Conservation (phyloP, 352 stramenopile species). For the Phytopythium chamaehyphon region DNA sequence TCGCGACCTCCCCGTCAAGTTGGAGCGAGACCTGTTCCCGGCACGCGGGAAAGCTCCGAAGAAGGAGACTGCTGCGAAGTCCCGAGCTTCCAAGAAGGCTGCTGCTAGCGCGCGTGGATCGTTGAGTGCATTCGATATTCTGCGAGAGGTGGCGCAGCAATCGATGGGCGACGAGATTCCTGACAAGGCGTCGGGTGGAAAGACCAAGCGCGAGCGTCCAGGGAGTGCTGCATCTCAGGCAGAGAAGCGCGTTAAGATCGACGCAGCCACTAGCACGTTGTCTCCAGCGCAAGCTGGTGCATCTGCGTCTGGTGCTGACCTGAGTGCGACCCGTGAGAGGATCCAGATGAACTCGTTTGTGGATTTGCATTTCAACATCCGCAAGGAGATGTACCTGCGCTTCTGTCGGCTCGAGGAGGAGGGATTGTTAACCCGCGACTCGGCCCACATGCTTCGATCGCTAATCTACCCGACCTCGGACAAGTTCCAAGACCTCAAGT, state of each 20-base stretch:
- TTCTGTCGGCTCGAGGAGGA: constrained; percentile 80
- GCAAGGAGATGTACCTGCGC: constrained; percentile 84
- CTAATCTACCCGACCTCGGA: constrained; percentile 83
- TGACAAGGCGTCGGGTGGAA: constrained; percentile 13
- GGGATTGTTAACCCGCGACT: constrained; percentile 58
- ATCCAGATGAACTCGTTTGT: constrained; percentile 79
- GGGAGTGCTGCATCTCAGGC: constrained; percentile 12
- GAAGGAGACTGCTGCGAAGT: constrained; percentile 9
- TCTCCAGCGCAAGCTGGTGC: constrained; percentile 2
- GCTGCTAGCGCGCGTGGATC: constrained; percentile 17
- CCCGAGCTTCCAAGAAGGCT: constrained; percentile 24
- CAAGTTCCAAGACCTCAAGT: constrained; percentile 83
- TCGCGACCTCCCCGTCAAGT: constrained; percentile 8
- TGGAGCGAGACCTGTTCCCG: constrained; percentile 6
- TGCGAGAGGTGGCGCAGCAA: constrained; percentile 75
- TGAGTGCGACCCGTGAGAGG: constrained; percentile 26
- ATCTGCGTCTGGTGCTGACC: background rate
- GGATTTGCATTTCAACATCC: constrained; percentile 80
- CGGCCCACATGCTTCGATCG: constrained; percentile 63
- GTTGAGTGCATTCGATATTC: constrained; percentile 80
- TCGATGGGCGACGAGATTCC: constrained; percentile 55
- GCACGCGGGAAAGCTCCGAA: constrained; percentile 7
- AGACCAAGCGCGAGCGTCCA: constrained; percentile 27
- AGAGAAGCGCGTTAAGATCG: constrained; percentile 27
- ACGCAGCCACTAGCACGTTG: constrained; percentile 16